Conservation (phyloP, 345 rosid genomes). For the Salix exigua region DNA sequence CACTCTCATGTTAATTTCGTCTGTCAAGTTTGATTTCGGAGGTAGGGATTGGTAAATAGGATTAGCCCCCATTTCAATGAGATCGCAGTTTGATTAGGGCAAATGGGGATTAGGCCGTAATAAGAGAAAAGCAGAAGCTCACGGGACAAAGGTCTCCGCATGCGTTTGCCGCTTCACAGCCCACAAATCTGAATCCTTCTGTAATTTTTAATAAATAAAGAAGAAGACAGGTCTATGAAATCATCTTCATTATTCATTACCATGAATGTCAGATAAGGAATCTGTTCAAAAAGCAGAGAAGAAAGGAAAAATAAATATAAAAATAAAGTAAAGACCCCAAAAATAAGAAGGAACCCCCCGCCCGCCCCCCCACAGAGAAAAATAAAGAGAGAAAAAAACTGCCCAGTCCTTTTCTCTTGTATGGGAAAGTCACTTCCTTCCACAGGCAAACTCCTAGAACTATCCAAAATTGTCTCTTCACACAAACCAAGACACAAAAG, state of each 20-base stretch:
- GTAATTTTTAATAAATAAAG: background rate
- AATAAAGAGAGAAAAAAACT: background rate
- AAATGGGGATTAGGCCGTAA: background rate
- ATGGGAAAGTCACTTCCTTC: conserved; percentile 61
- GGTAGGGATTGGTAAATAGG: background rate
- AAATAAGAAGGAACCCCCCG: background rate
- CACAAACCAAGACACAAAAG: conserved; percentile 29
- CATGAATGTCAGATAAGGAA: background rate
- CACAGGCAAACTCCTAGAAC: conserved; percentile 38
- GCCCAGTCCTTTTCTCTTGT: conserved; percentile 1
- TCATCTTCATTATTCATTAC: background rate
- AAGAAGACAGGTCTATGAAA: background rate
- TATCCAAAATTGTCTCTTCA: conserved; percentile 46
- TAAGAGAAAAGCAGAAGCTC: background rate
- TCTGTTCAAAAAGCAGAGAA: background rate
- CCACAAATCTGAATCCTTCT: background rate
- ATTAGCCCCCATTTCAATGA: background rate
- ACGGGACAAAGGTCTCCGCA: background rate
- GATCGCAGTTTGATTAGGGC: background rate
- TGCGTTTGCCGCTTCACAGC: background rate
- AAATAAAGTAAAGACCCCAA: background rate
- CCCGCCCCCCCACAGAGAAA: too few species aligned
- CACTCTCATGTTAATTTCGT: background rate
- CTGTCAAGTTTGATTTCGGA: background rate
- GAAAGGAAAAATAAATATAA: background rate